A percentile compares a stretch with the other conserved stretches of the same genome.
These are phyloP conservation scores for Gossypium mustelinum DNA, from an alignment of 345 rosid species.

Conservation along the genomic window DNA sequence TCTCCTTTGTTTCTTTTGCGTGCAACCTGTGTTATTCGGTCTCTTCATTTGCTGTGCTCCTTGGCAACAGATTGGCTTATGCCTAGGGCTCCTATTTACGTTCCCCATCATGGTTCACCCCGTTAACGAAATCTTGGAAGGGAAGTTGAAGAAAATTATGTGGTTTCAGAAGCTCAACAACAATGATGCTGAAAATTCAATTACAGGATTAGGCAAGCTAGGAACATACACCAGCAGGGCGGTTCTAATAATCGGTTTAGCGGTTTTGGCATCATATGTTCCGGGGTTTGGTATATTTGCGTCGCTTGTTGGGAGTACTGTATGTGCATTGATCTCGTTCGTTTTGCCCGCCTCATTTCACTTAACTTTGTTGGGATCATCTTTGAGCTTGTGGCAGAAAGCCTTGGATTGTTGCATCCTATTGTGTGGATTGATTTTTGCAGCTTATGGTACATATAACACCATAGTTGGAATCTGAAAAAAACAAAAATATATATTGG, in stretches of 20 bases:
- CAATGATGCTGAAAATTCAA: slow-evolving; percentile 29
- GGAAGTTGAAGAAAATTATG: slow-evolving; percentile 42
- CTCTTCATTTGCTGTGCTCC: not conserved
- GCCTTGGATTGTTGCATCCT: slow-evolving; percentile 55
- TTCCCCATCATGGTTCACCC: slow-evolving; percentile 91
- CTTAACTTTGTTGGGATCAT: slow-evolving; percentile 59
- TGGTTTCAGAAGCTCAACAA: slow-evolving; percentile 41
- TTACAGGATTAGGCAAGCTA: slow-evolving; percentile 23
- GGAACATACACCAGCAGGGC: slow-evolving; percentile 40
- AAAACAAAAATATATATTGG: not conserved
- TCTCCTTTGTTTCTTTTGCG: no score
- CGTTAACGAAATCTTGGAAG: slow-evolving; percentile 75
- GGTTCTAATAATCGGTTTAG: slow-evolving; percentile 52
- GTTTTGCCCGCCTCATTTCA: slow-evolving; percentile 73
- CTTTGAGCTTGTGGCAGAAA: slow-evolving; percentile 56
- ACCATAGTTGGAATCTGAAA: slow-evolving; percentile 15
- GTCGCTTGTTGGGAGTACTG: slow-evolving; percentile 78
- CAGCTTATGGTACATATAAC: slow-evolving; percentile 69
- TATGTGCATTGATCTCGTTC: slow-evolving; percentile 46
- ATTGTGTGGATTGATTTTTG: slow-evolving; percentile 60
- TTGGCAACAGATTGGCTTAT: slow-evolving; percentile 67
- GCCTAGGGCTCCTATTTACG: slow-evolving; percentile 77
- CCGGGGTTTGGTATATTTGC: slow-evolving; percentile 68
- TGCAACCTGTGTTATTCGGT: not conserved
- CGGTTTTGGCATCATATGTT: slow-evolving; percentile 55